Conservation (phyloP, 441 rosid genomes). For the Populus trichocarpa region DNA sequence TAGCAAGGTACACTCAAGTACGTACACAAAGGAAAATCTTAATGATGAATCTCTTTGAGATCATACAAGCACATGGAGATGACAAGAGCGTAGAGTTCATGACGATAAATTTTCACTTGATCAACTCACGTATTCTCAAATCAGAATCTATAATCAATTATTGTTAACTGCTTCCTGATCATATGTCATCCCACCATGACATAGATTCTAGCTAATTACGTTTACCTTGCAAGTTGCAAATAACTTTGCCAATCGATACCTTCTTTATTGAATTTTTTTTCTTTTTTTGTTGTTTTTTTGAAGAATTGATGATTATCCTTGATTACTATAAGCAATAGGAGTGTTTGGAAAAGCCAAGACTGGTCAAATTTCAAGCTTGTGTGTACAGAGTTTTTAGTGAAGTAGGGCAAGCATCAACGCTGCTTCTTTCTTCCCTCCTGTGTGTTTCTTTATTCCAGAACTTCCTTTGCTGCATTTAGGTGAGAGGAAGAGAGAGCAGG, state of each 20-base stretch:
- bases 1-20: neutral
- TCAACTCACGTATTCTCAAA: neutral
- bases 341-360: neutral
- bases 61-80: constrained; percentile 27
- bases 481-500: constrained; percentile 5
- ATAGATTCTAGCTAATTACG: neutral
- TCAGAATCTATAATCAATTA: neutral
- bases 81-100: constrained; percentile 15
- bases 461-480: constrained; percentile 19
- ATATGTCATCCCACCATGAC: constrained; percentile 1
- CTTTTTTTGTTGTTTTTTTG: neutral
- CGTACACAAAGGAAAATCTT: constrained; percentile 10
- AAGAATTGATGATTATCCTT: no score
- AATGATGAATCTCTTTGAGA: constrained; percentile 21
- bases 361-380: neutral
- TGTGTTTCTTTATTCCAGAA: constrained; percentile 31
- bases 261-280: no score
- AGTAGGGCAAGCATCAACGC: constrained; percentile 21
- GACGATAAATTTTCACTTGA: neutral
- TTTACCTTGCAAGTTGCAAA: neutral
- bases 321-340: no score
- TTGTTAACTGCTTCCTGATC: neutral
- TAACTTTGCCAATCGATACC: neutral
- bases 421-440: constrained; percentile 2
- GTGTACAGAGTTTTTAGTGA: neutral